phyloP scores from a whole-genome alignment of 768 basidiomycete genomes.

The Tephrocybe sp. region DNA sequence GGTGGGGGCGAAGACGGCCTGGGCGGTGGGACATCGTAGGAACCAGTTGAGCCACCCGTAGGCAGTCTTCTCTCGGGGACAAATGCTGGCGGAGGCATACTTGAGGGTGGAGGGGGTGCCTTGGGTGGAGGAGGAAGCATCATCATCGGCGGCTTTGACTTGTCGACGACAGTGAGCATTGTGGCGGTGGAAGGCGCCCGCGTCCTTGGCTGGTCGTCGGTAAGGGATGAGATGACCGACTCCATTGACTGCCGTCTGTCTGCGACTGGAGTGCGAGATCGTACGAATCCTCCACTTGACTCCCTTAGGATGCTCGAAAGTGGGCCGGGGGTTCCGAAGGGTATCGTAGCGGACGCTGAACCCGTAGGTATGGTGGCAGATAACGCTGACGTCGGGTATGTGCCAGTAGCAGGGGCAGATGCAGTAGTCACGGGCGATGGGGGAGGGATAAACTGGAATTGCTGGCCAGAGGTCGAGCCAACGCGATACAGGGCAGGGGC shows the following conservation, averaged over 20 bases:
- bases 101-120: constrained; percentile 67
- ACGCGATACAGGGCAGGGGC: constrained; percentile 54
- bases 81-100: constrained; percentile 74
- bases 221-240: constrained; percentile 56
- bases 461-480: constrained; percentile 44
- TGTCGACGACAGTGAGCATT: constrained; percentile 61
- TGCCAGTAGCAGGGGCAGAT: constrained; percentile 20
- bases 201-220: constrained; percentile 45
- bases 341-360: constrained; percentile 35
- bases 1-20: constrained; percentile 93
- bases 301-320: constrained; percentile 47
- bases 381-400: constrained; percentile 24
- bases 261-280: constrained; percentile 50
- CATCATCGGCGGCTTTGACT: constrained; percentile 85
- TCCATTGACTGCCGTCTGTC: constrained; percentile 76
- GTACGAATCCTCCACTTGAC: constrained; percentile 47
- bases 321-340: constrained; percentile 31
- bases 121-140: constrained; percentile 77
- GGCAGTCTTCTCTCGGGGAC: constrained; percentile 67
- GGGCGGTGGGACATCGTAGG: constrained; percentile 70
- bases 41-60: constrained; percentile 37
- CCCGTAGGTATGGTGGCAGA: constrained; percentile 28
- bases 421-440: constrained; percentile 35
- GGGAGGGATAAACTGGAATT: constrained; percentile 68
- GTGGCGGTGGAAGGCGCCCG: constrained; percentile 58